Evolutionary conservation across 495 filamentous ascomycete species (phyloP).

Genomic region (Bombardia bombarda): DNA sequence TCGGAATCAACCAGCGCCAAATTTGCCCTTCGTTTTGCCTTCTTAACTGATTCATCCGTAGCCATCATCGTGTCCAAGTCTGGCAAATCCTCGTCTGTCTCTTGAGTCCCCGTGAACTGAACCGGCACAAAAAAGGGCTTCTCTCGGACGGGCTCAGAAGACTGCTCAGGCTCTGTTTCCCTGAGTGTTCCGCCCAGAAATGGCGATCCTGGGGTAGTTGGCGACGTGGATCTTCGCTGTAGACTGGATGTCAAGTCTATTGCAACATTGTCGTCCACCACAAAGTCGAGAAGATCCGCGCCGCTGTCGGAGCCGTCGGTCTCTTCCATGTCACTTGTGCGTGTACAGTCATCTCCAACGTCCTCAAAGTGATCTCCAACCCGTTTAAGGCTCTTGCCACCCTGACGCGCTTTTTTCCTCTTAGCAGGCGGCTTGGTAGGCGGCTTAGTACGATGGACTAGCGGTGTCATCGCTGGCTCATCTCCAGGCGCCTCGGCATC

Average conservation of each 20-base stretch:
- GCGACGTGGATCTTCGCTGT: conserved; percentile 19
- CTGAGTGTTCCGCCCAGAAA: neutral
- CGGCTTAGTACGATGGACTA: neutral
- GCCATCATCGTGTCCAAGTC: conserved; percentile 26
- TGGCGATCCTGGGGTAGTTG: conserved; percentile 18
- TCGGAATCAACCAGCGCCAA: conserved; percentile 5
- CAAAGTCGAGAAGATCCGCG: conserved; percentile 35
- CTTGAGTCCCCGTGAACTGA: conserved; percentile 23
- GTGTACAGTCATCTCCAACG: conserved; percentile 38
- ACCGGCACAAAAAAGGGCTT: conserved; percentile 27
- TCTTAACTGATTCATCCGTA: conserved; percentile 4
- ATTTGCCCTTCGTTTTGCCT: conserved; percentile 3
- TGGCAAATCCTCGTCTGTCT: conserved; percentile 28
- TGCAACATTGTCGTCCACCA: conserved; percentile 35
- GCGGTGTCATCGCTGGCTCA: neutral
- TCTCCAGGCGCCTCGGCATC: conserved; percentile 6
- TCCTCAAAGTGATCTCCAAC: conserved; percentile 32
- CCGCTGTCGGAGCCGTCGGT: conserved; percentile 40
- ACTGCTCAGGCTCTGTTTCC: neutral
- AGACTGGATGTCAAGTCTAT: conserved; percentile 36
- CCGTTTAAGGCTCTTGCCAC: conserved; percentile 10
- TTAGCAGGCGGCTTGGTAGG: neutral
- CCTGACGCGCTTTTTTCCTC: conserved; percentile 4
- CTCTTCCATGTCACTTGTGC: conserved; percentile 38
- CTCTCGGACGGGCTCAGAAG: neutral